phyloP scores from a whole-genome alignment of 2,329 filamentous ascomycete genomes.

The Fusarium kyushuense region DNA sequence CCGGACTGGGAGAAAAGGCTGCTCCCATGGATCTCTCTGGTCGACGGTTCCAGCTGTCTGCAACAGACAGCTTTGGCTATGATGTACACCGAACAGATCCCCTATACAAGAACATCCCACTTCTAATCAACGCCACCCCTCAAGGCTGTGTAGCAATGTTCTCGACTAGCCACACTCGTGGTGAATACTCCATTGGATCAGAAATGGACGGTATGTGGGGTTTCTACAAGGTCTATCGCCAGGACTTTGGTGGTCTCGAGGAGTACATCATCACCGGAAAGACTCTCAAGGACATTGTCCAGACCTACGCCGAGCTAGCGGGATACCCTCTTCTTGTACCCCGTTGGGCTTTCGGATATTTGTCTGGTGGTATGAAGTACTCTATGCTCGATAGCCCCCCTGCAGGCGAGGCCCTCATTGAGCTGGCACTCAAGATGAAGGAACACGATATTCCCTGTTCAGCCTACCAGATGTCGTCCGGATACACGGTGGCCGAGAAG shows the following conservation, averaged over 20 bases:
- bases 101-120: conserved; percentile 80
- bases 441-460: conserved; percentile 77
- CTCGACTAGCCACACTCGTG: conserved; percentile 73
- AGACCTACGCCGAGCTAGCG: conserved; percentile 73
- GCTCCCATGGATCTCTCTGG: conserved; percentile 79
- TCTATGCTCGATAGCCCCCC: conserved; percentile 63
- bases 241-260: conserved; percentile 78
- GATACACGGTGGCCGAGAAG: conserved; percentile 75
- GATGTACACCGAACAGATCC: conserved; percentile 78
- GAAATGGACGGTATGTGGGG: conserved; percentile 84
- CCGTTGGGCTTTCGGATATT: conserved; percentile 79
- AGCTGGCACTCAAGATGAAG: conserved; percentile 71
- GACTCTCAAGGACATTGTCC: conserved; percentile 74
- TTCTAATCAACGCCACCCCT: conserved; percentile 76
- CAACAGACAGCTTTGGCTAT: conserved; percentile 80
- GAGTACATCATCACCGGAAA: conserved; percentile 76
- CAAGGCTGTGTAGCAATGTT: conserved; percentile 75
- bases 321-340: conserved; percentile 76
- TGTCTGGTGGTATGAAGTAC: conserved; percentile 73
- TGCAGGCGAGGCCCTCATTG: conserved; percentile 69
- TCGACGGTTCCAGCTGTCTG: conserved; percentile 73
- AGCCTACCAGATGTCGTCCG: conserved; percentile 78
- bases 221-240: conserved; percentile 78
- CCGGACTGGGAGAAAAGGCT: conserved; percentile 78
- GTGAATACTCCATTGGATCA: conserved; percentile 74